Evolutionary conservation across 2,329 filamentous ascomycete genomes (phyloP), one percentile per base, ranked within the genome.

Genomic region (Paracamarosporium sp.): DNA sequence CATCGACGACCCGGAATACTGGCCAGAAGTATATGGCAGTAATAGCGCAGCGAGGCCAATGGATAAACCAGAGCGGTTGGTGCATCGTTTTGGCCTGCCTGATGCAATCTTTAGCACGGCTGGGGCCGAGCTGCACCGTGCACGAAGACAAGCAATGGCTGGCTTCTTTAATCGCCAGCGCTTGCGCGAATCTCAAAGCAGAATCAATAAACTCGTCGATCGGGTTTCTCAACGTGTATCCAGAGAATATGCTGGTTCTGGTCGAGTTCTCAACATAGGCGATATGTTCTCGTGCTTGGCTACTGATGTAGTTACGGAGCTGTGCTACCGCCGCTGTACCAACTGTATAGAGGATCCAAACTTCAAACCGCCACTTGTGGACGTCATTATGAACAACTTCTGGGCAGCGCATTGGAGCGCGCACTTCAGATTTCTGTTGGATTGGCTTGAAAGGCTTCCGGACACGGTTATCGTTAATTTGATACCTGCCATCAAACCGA

Each of bases 81-180:
- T 12, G 30, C 30, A 53, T 17, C 50, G 50, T 11, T 53, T 53
- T 41, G 66, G 65, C 25, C 51, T 60, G 8, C 52, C 53, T 11
- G 28, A 58, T n/a, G 57, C 64, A 1, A 46, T 58, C 25, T 59
- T 71, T 1, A 62, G 59, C 2, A 67, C 70, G 5, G 44, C 59
- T 5, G 46, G 44, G 12, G 68, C 68, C 30, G 64, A 71, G 5
- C 47, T 62, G 28, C 71, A 73, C 47, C 65, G 63, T 12, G 1
- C 60, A 20, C 59, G 70, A 22, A 55, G 70, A 12, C 50, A 51
- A 7, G 61, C 70, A 3, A 43, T 73, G 25, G 61, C 59, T 40
- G 61, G 57, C 0, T 73, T 68, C 60, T 72, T 73, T 54, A 69
- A 67, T 6, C 57, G 56, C 24, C 55, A 55, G 30, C 56, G 36